phyloP scores from a whole-genome alignment of 1,284 basidiomycete species.

The Bondarzewia mesenterica region DNA sequence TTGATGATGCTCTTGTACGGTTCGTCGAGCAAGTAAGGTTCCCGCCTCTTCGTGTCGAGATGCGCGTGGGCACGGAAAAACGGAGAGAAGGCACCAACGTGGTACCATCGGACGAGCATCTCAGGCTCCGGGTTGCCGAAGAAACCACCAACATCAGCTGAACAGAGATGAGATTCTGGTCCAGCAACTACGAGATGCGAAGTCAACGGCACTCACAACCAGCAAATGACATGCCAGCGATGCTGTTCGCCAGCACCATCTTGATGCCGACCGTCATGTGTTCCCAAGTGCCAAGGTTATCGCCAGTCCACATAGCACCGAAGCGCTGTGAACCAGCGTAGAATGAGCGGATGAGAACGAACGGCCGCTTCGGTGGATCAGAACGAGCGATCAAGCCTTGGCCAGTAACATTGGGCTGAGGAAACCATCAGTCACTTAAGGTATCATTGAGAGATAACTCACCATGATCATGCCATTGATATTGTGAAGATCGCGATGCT shows the following conservation, averaged over 20 bases:
- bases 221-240: constrained; percentile 91
- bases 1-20: constrained; percentile 80
- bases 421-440: not conserved
- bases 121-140: constrained; percentile 94
- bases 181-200: constrained; percentile 2
- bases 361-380: constrained; percentile 72
- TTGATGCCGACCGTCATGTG: constrained; percentile 92
- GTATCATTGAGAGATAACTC: constrained; percentile 18
- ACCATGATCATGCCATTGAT: constrained; percentile 87
- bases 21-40: constrained; percentile 90
- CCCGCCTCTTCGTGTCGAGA: constrained; percentile 95
- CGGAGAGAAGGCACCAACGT: constrained; percentile 89
- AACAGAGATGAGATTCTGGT: not conserved
- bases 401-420: constrained; percentile 81
- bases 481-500: constrained; percentile 94
- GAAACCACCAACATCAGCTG: constrained; percentile 97
- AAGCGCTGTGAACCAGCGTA: constrained; percentile 94
- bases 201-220: constrained; percentile 56
- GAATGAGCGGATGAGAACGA: constrained; percentile 93
- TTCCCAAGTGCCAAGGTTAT: constrained; percentile 97
- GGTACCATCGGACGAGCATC: constrained; percentile 97
- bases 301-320: constrained; percentile 98
- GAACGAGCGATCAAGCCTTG: constrained; percentile 77
- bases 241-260: constrained; percentile 87
- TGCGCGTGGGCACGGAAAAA: constrained; percentile 99